Evolutionary conservation across 176 grass and related monocot species (phyloP), one percentile per base, ranked within the genome.

Genomic region (Musa troglodytarum): DNA sequence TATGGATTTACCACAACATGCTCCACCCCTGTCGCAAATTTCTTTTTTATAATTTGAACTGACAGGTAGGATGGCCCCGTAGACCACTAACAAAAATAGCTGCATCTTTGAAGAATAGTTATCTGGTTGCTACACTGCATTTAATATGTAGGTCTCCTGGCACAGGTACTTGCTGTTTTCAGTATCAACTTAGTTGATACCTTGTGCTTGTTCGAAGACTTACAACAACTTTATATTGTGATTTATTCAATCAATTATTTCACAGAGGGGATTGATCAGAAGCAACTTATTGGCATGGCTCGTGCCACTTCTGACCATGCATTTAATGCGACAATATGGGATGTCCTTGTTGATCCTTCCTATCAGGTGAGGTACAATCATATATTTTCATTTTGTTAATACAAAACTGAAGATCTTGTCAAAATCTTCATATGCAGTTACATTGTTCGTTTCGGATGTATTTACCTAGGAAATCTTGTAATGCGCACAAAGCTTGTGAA

Each of bases 241-340:
- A 43, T 43, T 43, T 43, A 0, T 43, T 43, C 34, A 43, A 43
- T 43, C 34, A 43, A 43, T 6, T 89, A 83, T 96, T 96, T 96
- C 84, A 96, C 89, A 96, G 89, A 92, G 87, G 85, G 78, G 81
- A 89, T 82, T 77, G 89, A 84, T 71, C 89, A 54, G 82, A 96
- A 85, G 69, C 82, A 81, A 66, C 89, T 96, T 17, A 89, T 96
- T 70, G 92, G 92, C 58, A 92, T 96, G 92, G 92, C 87, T 63
- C 89, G 92, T 34, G 92, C 92, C 82, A 96, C 92, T 74, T 96
- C 92, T 71, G 92, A 96, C 81, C 92, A 96, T 69, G 92, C 85
- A 63, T 96, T 96, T 82, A 96, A 96, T 86, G 92, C 89, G 68
- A 96, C 92, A 64, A 96, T 96, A 56, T 96, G 92, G 92, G 92